Percentiles rank a stretch among this genome's conserved stretches.
Evolutionary conservation across 345 rosid genomes (phyloP).

Genomic region (Brassica napus): DNA sequence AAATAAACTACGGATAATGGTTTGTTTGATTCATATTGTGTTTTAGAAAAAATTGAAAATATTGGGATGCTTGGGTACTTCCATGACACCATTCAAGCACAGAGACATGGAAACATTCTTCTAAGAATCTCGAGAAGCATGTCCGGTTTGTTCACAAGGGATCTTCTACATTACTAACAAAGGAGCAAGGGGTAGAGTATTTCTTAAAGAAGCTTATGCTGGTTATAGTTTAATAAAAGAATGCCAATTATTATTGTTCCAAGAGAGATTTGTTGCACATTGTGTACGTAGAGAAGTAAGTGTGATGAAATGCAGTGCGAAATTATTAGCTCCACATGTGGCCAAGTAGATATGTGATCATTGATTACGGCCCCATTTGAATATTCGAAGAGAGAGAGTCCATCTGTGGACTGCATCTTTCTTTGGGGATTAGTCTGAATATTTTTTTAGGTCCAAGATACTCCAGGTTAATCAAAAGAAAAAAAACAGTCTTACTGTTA

Average conservation of each 20-base stretch:
- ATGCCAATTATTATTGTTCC: conserved; percentile 63
- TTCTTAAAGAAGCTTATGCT: conserved; percentile 82
- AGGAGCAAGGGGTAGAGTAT: conserved; percentile 79
- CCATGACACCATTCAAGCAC: conserved; percentile 49
- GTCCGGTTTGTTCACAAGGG: conserved; percentile 85
- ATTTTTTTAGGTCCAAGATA: no score
- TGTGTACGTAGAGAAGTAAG: conserved; percentile 56
- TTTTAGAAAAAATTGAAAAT: not conserved
- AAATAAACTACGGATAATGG: no score
- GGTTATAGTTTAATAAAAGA: conserved; percentile 64
- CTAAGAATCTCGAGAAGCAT: conserved; percentile 85
- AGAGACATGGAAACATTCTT: conserved; percentile 55
- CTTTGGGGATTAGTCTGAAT: no score
- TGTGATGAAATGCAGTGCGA: conserved; percentile 14
- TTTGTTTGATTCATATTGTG: not conserved
- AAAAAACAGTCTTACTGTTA: conserved; percentile 14
- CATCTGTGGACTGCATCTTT: no score
- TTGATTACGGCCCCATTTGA: no score
- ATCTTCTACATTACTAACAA: conserved; percentile 89
- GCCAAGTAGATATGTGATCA: no score
- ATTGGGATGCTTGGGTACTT: not conserved
- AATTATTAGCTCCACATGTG: no score
- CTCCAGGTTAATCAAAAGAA: no score
- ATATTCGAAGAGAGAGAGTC: no score
- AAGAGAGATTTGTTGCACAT: conserved; percentile 68